Base-by-base conservation (phyloP, 768 basidiomycete species). In the Lactifluus subvellereus region DNA sequence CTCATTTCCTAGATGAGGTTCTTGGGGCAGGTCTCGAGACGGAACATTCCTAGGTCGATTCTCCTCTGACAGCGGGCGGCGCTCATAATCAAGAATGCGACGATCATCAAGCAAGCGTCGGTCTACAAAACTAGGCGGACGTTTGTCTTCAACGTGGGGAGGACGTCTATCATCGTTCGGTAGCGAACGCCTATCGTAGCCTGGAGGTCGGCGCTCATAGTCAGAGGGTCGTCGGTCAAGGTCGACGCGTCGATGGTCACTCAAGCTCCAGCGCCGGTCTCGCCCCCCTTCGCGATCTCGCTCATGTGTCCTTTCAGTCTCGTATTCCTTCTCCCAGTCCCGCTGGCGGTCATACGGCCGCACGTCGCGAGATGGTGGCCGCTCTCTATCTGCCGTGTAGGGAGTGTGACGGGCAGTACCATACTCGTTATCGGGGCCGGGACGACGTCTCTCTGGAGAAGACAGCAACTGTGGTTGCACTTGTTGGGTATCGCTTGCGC, bases 181-280 rank as follows among this genome's bases (percentile, higher is more conserved):
- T 30, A 33, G 49, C 1, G 58, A 53, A 35, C 48, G 65, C 52
- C 67, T 62, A 16, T 58, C 66, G 40, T 55, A 59, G 63, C 42
- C 40, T 13, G 55, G 45, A 32, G 54, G 81, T 49, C 79, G 72
- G 18, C 78, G 77, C 22, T 57, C 47, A 65, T 77, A 68, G 67
- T 76, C 64, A 70, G 73, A 69, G 71, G 75, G 60, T 72, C 77
- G 65, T 75, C 79, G 50, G 64, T 76, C 79, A 64, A 74, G 77
- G 20, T 74, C 76, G 69, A 70, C 74, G 52, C 73, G 74, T 63
- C 70, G 71, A 49, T 74, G 73, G 35, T 64, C 62, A 55, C 53
- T 63, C 47, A 63, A 55, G 27, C 77, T 77, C 45, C 74, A 70
- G 30, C 77, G 74, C 54, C 75, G 75, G 52, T 77, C 73, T 60